Base-by-base conservation (phyloP, 2,329 filamentous ascomycete genomes). In the Apiospora hydei region DNA sequence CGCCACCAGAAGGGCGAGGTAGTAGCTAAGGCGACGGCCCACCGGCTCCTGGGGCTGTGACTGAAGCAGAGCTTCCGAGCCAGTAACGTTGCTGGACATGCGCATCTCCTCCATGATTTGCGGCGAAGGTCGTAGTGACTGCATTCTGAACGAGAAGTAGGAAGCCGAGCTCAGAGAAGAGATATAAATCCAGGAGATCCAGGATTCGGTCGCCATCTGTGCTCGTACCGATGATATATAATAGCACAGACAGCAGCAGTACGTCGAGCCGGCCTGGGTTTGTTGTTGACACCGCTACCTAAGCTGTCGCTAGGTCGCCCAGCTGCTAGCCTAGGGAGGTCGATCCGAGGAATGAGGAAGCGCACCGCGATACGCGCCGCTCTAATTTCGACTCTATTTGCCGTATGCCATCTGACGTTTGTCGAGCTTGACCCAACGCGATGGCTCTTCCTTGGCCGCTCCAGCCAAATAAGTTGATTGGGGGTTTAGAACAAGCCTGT, bases 11-110 rank as follows among this genome's bases (percentile, higher is more conserved):
- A 86, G 74, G n/a, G 82, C 81, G 43, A 82, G 75, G 74, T 86
- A 87, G 76, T 84, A 86, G 71, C 79, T 81, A 38, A 83, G 72
- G 49, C 81, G 81, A 7, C 77, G 78, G 18, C 80, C 77, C 14
- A 75, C 73, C 6, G 80, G 71, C 38, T 80, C 71, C 8, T 78
- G 78, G 72, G 66, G 24, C 38, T 43, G 38, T 72, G 66, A 18
- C 41, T 46, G 41, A 21, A 26, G 38, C n/a, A 69, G 21, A 18
- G 46, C 70, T 11, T 51, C 41, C 47, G 57, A 21, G n/a, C 61
- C 26, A 21, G 72, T 73, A 26, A 70, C 44, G 64, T 73, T 73
- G 47, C 5, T 47, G 66, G 66, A 47, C 13, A 47, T 11, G 11
- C 44, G 66, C 24, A 68, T 26, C 43, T 68, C 41, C 13, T 68